Base-by-base conservation (phyloP, 2,329 filamentous ascomycete species). In the Colletotrichum acutatum region DNA sequence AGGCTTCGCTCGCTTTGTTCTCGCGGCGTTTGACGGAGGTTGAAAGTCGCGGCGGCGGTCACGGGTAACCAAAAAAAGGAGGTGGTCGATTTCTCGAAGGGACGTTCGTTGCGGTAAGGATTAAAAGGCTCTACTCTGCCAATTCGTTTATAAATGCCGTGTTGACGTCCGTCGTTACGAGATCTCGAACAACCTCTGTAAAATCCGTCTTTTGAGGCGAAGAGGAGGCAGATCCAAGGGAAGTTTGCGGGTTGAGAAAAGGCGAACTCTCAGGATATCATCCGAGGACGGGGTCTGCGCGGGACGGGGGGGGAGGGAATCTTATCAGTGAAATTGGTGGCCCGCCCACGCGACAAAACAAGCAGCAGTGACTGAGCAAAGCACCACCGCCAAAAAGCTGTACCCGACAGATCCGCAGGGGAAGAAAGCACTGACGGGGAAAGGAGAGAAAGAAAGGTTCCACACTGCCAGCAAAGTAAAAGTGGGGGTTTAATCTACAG, bases 311-410 rank as follows among this genome's bases (percentile, higher is more conserved):
- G 32, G 2, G 37, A 19, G 37, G 16, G 37, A 70, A 72, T 72
- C 66, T 70, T 72, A 71, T 73, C 66, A 72, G 66, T 56, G 61
- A 73, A 71, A 66, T 71, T 54, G 42, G 62, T 22, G 32, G 28
- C 22, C 30, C 65, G 57, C 37, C 58, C 66, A 62, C 59, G 66
- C 60, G 60, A 56, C 32, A 59, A 56, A 64, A 46, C 34, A 49
- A 52, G 57, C 46, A 42, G 2, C 37, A 42, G 37, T 42, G 14
- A 42, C 6, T 19, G 16, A 42, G 37, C 37, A 42, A 11, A 37
- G 61, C 28, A 34, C 26, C 60, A 72, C 58, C 46, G 16, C 37
- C 37, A 42, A 53, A 66, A 57, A 49, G 42, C 46, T 52, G 62
- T 49, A 26, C 26, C 69, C 69, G 66, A 63, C 66, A 32, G 70